Evolutionary conservation across 73 alveolate species (phyloP).

Genomic region (Paramecium bursaria): DNA sequence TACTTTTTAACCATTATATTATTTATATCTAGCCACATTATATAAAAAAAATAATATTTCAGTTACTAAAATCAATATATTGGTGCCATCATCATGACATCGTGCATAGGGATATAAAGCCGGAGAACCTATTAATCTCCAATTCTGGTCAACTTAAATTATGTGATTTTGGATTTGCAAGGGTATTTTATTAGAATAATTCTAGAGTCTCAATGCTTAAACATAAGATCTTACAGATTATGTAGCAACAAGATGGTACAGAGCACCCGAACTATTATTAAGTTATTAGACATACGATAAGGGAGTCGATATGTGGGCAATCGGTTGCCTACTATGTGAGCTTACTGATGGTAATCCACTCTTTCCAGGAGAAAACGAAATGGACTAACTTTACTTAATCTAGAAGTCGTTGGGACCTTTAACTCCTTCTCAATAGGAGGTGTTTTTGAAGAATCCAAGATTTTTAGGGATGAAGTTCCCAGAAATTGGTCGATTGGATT

Average conservation of each 20-base stretch:
- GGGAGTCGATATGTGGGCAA: slow-evolving; percentile 66
- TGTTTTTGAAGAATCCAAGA: slow-evolving; percentile 89
- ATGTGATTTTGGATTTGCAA: slow-evolving; percentile 76
- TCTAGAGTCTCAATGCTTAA: slow-evolving; percentile 19
- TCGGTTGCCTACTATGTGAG: slow-evolving; percentile 96
- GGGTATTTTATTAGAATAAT: not conserved
- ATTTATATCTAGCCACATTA: slow-evolving; percentile 46
- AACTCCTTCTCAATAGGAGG: slow-evolving; percentile 85
- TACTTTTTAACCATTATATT: slow-evolving; percentile 23
- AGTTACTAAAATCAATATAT: slow-evolving; percentile 63
- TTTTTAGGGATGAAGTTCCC: slow-evolving; percentile 93
- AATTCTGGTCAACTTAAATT: slow-evolving; percentile 57
- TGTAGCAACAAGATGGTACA: slow-evolving; percentile 73
- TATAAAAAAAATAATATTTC: slow-evolving; percentile 39
- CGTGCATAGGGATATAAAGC: slow-evolving; percentile 69
- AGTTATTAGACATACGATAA: slow-evolving; percentile 50
- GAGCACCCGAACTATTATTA: slow-evolving; percentile 56
- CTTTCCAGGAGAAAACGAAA: slow-evolving; percentile 95
- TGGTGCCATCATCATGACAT: slow-evolving; percentile 72
- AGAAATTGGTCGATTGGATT: slow-evolving; percentile 88
- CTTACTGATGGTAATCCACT: slow-evolving; percentile 94
- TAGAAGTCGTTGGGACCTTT: slow-evolving; percentile 90
- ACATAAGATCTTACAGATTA: slow-evolving; percentile 67
- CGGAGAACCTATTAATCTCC: slow-evolving; percentile 62
- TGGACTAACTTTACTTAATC: slow-evolving; percentile 89